Evolutionary conservation across 441 rosid species (phyloP).

Genomic region (Euphorbia celastroides): DNA sequence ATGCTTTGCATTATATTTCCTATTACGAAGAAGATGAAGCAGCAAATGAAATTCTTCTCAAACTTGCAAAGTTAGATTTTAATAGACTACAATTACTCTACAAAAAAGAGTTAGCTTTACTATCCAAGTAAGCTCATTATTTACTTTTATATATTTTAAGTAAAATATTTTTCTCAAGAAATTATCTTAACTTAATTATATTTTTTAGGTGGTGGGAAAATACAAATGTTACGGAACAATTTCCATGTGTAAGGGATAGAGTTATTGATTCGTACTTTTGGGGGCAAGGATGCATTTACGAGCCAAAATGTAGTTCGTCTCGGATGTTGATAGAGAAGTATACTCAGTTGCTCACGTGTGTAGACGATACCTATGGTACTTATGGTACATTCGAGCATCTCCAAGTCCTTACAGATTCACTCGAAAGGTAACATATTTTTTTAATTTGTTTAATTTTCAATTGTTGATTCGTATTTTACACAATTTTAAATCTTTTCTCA

Average conservation of each 20-base stretch:
- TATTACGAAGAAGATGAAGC: neutral
- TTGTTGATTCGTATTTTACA: neutral
- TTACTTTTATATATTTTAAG: neutral
- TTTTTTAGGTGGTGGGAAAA: neutral
- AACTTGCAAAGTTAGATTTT: neutral
- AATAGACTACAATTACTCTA: neutral
- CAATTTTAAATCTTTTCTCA: too few relatives aligned
- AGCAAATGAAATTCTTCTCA: neutral
- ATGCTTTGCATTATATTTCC: neutral
- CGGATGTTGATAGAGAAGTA: neutral
- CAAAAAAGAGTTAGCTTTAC: neutral
- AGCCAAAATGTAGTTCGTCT: neutral
- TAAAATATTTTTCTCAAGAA: too few relatives aligned
- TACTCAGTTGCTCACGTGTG: neutral
- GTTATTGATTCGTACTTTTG: neutral
- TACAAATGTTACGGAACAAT: neutral
- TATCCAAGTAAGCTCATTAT: neutral
- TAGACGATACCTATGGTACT: neutral
- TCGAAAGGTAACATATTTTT: neutral
- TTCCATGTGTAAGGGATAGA: conserved; percentile 1
- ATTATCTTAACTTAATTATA: too few relatives aligned
- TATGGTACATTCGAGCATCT: neutral
- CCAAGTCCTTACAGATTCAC: neutral
- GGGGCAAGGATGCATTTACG: neutral
- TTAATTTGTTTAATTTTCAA: neutral